Conservation (phyloP, 345 rosid genomes). For the Jatropha curcas region DNA sequence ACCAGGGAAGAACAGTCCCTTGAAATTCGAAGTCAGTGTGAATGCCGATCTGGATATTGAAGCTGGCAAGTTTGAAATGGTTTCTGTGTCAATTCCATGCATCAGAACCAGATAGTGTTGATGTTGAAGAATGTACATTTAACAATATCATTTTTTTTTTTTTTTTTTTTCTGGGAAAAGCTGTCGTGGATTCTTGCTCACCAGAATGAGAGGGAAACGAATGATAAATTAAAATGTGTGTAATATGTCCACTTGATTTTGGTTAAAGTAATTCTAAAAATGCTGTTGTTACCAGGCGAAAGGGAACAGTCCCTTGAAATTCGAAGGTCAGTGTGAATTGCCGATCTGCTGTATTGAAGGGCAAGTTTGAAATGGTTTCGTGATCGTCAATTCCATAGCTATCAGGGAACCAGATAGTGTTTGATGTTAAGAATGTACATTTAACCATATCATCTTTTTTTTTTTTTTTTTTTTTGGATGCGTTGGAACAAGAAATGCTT, state of each 20-base stretch:
- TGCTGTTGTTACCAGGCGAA: conserved; percentile 38
- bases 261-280: conserved; percentile 42
- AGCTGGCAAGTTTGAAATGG: conserved; percentile 41
- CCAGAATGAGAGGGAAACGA: conserved; percentile 18
- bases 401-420: conserved; percentile 7
- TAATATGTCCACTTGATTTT: conserved; percentile 35
- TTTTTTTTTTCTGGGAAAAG: no score
- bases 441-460: no score
- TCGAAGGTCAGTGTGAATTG: conserved; percentile 39
- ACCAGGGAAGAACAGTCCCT: conserved; percentile 44
- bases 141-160: no score
- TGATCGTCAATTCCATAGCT: conserved; percentile 43
- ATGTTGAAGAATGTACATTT: not conserved
- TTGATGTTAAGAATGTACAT: not conserved
- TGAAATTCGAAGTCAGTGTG: conserved; percentile 42
- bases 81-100: conserved; percentile 40
- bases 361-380: conserved; percentile 43
- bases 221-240: conserved; percentile 12
- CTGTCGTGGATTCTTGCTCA: not conserved
- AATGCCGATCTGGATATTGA: conserved; percentile 36
- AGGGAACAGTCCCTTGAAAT: conserved; percentile 49
- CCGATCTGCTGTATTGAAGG: conserved; percentile 34
- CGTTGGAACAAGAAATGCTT: no score
- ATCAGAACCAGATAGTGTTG: conserved; percentile 6
- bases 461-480: no score